phyloP scores from a whole-genome alignment of 2,329 filamentous ascomycete species.

The Aspergillus amoenus region DNA sequence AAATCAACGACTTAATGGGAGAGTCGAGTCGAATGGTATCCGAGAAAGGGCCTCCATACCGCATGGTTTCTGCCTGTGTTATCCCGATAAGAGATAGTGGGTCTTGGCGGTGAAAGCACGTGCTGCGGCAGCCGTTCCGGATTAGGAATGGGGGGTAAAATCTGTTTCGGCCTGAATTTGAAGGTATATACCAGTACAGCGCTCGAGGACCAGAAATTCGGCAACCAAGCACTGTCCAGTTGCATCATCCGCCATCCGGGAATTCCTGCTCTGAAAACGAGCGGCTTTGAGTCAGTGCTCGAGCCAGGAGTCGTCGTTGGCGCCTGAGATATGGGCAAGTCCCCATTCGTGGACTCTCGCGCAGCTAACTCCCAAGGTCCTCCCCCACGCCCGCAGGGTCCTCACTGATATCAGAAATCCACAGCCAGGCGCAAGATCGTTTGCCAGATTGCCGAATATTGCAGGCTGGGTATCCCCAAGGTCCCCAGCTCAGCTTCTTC shows the following conservation, averaged over 20 bases:
- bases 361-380: conserved; percentile 32
- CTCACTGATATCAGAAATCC: conserved; percentile 1
- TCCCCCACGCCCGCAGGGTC: conserved; percentile 15
- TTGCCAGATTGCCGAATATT: no score
- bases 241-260: no score
- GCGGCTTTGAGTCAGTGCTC: no score
- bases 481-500: conserved; percentile 17
- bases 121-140: not conserved
- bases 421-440: not conserved
- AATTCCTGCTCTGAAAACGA: no score
- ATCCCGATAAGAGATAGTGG: conserved; percentile 5
- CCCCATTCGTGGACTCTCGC: conserved; percentile 5
- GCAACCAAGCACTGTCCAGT: no score
- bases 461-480: conserved; percentile 15
- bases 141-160: not conserved
- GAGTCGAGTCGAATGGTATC: not conserved
- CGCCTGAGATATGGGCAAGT: not conserved
- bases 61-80: not conserved
- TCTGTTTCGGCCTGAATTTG: not conserved
- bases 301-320: no score
- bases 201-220: no score
- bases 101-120: conserved; percentile 11
- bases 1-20: not conserved
- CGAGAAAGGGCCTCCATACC: not conserved
- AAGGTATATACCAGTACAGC: not conserved